phyloP scores from a whole-genome alignment of 1,284 basidiomycete genomes.

The Ceraceosorus guamensis region DNA sequence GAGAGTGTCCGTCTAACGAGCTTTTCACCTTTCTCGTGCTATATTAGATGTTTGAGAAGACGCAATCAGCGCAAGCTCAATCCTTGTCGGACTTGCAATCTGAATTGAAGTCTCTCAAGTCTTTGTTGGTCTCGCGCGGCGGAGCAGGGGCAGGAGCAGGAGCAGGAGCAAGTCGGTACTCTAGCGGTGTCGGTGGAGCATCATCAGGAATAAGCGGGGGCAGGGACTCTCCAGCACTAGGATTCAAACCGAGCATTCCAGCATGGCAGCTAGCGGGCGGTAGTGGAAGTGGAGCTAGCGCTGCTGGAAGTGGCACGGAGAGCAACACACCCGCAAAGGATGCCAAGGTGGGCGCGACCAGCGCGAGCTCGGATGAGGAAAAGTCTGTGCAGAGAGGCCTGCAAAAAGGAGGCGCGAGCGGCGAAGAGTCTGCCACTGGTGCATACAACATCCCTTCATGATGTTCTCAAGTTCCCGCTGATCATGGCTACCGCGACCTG shows the following conservation, averaged over 20 bases:
- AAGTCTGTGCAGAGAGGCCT: background rate
- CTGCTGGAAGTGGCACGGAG: no score
- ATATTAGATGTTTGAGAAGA: slow-evolving; percentile 97
- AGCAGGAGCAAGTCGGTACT: slow-evolving; percentile 9
- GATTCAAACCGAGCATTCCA: slow-evolving; percentile 35
- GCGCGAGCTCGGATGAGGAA: background rate
- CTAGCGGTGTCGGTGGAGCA: slow-evolving; percentile 12
- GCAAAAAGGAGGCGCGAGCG: no score
- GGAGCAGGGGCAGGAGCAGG: slow-evolving; percentile 9
- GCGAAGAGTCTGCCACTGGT: no score
- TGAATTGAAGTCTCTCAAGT: slow-evolving; percentile 89
- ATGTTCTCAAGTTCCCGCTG: no score
- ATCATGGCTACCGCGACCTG: no score
- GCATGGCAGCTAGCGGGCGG: slow-evolving; percentile 43
- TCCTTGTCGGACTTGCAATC: slow-evolving; percentile 78
- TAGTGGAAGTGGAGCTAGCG: background rate
- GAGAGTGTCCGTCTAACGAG: no score
- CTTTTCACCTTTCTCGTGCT: no score
- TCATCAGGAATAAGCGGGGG: slow-evolving; percentile 21
- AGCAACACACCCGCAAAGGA: background rate
- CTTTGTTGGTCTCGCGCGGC: slow-evolving; percentile 70
- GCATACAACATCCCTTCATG: no score
- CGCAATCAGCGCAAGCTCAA: slow-evolving; percentile 60
- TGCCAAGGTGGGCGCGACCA: no score
- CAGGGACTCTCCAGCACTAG: slow-evolving; percentile 24